Percentiles rank a stretch among this genome's conserved stretches.
phyloP scores from a whole-genome alignment of 2,329 filamentous ascomycete genomes.

The Fusarium subtropicale region DNA sequence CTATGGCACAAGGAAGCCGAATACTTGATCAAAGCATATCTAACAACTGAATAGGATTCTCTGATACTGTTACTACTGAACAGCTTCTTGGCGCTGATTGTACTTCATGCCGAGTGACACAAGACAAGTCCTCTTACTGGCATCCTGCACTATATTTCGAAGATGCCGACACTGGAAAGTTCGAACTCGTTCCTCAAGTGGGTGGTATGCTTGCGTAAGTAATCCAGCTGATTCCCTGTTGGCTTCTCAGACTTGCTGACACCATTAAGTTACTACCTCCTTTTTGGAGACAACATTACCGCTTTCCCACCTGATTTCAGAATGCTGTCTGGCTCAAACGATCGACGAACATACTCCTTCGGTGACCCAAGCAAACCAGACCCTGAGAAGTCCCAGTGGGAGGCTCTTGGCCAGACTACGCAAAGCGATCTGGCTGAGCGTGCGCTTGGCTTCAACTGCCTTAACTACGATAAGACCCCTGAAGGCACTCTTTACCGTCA shows the following conservation, averaged over 20 bases:
- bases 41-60: constrained; percentile 67
- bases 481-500: constrained; percentile 86
- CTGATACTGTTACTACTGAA: constrained; percentile 65
- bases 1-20: background rate
- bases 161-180: constrained; percentile 70
- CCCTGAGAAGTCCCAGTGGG: constrained; percentile 77
- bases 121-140: constrained; percentile 94
- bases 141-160: constrained; percentile 82
- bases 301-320: constrained; percentile 82
- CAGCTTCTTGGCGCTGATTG: constrained; percentile 73
- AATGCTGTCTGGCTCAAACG: constrained; percentile 82
- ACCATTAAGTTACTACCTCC: constrained; percentile 80
- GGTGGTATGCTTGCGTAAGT: constrained; percentile 89
- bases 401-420: constrained; percentile 67
- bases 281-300: constrained; percentile 71
- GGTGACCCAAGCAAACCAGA: constrained; percentile 74
- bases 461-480: constrained; percentile 77
- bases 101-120: constrained; percentile 81
- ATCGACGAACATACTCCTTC: constrained; percentile 75
- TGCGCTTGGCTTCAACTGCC: constrained; percentile 92
- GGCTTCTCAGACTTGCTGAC: constrained; percentile 7
- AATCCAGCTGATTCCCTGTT: background rate
- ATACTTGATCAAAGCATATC: background rate
- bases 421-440: constrained; percentile 81
- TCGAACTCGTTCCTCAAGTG: constrained; percentile 76